Evolutionary conservation across 2,329 filamentous ascomycete species (phyloP), one percentile per base, ranked within the genome.

Genomic region (Fusarium chaquense): DNA sequence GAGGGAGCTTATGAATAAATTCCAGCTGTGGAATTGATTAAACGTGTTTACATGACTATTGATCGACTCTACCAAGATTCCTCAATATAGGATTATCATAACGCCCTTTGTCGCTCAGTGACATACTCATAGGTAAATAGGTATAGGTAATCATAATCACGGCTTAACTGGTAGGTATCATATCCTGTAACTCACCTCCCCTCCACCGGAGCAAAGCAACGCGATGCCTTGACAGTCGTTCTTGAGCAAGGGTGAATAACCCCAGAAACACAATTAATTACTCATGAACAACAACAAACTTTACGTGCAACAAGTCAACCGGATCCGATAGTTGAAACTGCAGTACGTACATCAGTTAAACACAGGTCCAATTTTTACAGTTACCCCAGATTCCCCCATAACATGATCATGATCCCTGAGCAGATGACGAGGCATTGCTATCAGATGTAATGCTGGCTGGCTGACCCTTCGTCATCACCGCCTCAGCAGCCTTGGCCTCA

Each of bases 341-440:
- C 33, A 36, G 22, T 51, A 28, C 20, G 26, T 56, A 32, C 33
- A 40, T 18, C 20, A 30, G 28, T 30, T 30, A 41, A 28, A n/a
- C 28, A 38, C 49, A 52, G 49, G 46, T 40, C 36, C 36, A 40
- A 36, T 50, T 49, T 63, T 63, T 63, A 33, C 52, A 47, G 16
- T 20, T 53, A 65, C 61, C 40, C 53, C 46, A 30, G 60, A 62
- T 64, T 65, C 28, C 58, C 49, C 58, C 49, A 64, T 55, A 55
- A 55, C 57, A 57, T 60, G 40, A 46, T 20, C 24, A 35, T 36
- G 24, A 62, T 46, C 47, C 40, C 20, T 44, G 46, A 22, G 35
- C 53, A 50, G 67, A 63, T 69, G 67, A 69, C 66, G 62, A 69
- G 67, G 62, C 67, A 24, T 13, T 38, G 47, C 47, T 20, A 40